Conservation (phyloP, 176 grass and related monocot genomes). For the Aegilops sharonensis region DNA sequence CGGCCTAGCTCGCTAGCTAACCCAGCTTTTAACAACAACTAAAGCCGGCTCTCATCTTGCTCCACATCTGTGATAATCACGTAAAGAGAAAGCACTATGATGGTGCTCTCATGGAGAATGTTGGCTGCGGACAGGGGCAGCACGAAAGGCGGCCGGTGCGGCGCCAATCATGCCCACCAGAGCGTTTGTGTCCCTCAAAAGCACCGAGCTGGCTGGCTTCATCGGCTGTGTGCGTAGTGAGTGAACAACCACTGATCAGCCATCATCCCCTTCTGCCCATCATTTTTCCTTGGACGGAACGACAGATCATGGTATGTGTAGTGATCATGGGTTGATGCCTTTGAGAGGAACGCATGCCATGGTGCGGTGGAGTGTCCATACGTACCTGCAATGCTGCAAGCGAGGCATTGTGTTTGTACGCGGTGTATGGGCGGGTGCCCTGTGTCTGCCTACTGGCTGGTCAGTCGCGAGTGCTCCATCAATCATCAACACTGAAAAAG, state of each 20-base stretch:
- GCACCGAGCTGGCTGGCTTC: background rate
- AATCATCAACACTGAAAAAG: too few species aligned
- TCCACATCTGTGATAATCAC: background rate
- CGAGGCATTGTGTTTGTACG: background rate
- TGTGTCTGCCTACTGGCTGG: too few species aligned
- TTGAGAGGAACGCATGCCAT: background rate
- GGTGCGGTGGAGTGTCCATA: background rate
- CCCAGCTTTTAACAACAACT: background rate
- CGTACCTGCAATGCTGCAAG: background rate
- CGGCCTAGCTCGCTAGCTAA: slow-evolving; percentile 26
- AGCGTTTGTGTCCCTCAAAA: slow-evolving; percentile 34
- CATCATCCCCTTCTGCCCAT: background rate
- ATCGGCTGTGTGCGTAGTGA: background rate
- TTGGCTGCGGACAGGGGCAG: slow-evolving; percentile 19
- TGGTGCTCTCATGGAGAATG: slow-evolving; percentile 34
- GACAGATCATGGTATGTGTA: background rate
- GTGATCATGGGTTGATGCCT: background rate
- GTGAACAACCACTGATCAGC: background rate
- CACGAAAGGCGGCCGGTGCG: background rate
- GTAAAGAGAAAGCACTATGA: slow-evolving; percentile 25
- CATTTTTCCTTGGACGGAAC: background rate
- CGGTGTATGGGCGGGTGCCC: background rate
- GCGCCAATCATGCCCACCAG: slow-evolving; percentile 37
- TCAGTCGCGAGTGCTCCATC: too few species aligned
- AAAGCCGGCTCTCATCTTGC: background rate